A percentile compares a stretch with the other conserved stretches of the same genome.
Conservation (phyloP, 83 land plant genomes). For the Picea abies region DNA sequence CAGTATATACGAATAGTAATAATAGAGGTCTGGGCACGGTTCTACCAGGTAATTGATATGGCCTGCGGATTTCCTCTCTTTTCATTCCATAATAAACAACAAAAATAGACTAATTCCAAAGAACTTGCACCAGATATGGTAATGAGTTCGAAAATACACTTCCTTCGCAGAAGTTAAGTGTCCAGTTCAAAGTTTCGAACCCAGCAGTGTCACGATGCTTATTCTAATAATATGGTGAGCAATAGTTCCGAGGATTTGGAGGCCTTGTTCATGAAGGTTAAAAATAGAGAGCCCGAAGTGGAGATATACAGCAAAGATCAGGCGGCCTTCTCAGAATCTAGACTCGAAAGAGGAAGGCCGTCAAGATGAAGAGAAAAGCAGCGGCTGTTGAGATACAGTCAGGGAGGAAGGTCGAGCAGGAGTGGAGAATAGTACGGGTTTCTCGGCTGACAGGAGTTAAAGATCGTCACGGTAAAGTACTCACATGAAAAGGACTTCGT, state of each 20-base stretch:
- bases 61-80: too few relatives aligned
- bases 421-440: constrained; percentile 10
- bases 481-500: constrained; percentile 11
- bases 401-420: background rate
- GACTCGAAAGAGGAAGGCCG: background rate
- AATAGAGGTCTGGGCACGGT: too few relatives aligned
- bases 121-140: too few relatives aligned
- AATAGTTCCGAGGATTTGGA: too few relatives aligned
- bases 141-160: background rate
- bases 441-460: constrained; percentile 3
- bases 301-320: too few relatives aligned
- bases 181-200: background rate
- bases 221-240: constrained; percentile 2
- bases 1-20: too few relatives aligned
- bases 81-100: too few relatives aligned
- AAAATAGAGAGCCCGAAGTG: too few relatives aligned
- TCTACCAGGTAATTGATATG: too few relatives aligned
- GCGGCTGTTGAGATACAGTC: background rate
- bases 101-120: background rate
- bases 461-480: constrained; percentile 23
- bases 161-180: background rate
- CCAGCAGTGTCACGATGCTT: background rate
- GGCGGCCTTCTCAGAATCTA: background rate
- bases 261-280: background rate
- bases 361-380: background rate